Conservation (phyloP, 495 filamentous ascomycete species). For the Penicillium arizonense region DNA sequence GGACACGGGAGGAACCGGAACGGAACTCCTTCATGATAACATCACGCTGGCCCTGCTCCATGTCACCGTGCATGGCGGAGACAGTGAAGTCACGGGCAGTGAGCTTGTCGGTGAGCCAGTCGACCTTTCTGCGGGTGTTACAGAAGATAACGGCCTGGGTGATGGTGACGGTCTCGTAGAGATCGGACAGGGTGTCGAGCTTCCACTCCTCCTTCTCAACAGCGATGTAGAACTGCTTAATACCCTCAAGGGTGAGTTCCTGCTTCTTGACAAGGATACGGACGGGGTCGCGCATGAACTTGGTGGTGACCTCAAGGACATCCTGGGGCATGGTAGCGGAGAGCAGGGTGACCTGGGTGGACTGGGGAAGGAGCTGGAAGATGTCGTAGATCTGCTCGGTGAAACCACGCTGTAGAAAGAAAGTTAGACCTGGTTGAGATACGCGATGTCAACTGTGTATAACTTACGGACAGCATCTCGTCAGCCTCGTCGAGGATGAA, state of each 20-base stretch:
- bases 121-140: constrained; percentile 99
- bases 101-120: constrained; percentile 99
- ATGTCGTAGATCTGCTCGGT: constrained; percentile 99
- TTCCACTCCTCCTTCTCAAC: constrained; percentile 99
- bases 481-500: constrained; percentile 99
- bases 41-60: constrained; percentile 96
- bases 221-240: constrained; percentile 99
- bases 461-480: constrained; percentile 91
- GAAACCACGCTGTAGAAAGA: constrained; percentile 74
- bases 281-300: constrained; percentile 99
- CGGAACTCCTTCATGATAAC: constrained; percentile 99
- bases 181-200: constrained; percentile 95
- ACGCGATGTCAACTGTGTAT: neutral
- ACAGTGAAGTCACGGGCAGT: constrained; percentile 97
- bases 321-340: constrained; percentile 98
- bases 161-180: constrained; percentile 99
- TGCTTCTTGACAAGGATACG: constrained; percentile 99
- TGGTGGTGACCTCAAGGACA: constrained; percentile 98
- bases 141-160: constrained; percentile 99
- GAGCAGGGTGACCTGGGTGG: constrained; percentile 95
- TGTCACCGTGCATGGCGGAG: constrained; percentile 98
- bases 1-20: constrained; percentile 92
- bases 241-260: constrained; percentile 97
- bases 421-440: neutral
- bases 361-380: constrained; percentile 95